Evolutionary conservation across 495 filamentous ascomycete genomes (phyloP), one percentile per base, ranked within the genome.

Genomic region (Penicillium tannophilum): DNA sequence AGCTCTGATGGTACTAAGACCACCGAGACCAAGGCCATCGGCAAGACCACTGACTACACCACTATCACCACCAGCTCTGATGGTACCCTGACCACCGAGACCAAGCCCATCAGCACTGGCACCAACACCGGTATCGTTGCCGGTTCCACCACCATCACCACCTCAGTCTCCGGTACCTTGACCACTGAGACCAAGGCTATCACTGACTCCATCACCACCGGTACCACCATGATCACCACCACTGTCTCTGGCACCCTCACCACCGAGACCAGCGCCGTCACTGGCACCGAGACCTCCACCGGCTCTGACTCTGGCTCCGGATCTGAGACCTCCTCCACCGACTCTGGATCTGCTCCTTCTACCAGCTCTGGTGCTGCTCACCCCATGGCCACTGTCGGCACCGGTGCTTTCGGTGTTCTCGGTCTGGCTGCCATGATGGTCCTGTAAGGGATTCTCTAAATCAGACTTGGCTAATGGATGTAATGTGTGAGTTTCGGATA

Each of bases 341-440:
- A 45, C 23, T 60, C 57, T 50, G 58, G 45, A 30, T 51, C 57
- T 20, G 33, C 58, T 19, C 51, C 71, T 44, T 63, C 66, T 6
- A 56, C 63, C 52, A 66, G 65, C 36, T 60, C 63, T 14, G 70
- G 53, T 42, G 69, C 65, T 48, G 76, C 71, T 60, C 63, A 68
- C 56, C 67, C 69, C 56, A 66, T 72, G 65, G 65, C 68, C 28
- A 68, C 76, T 24, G 58, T 72, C 35, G 71, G 72, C 55, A 72
- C 65, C 53, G 73, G 74, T 51, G 72, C 70, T 33, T 55, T 72
- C 19, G 75, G 75, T 51, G 73, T 60, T 45, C 60, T 77, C 35
- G 76, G 74, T 48, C 63, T 78, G 42, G 71, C 74, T 53, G 77
- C 76, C 42, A 55, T 79, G 42, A 57, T 79, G 36, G 64, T 74